Percentiles rank a stretch among this genome's conserved stretches.
Conservation (phyloP, 2,329 filamentous ascomycete species). For the Colletotrichum paranaense region DNA sequence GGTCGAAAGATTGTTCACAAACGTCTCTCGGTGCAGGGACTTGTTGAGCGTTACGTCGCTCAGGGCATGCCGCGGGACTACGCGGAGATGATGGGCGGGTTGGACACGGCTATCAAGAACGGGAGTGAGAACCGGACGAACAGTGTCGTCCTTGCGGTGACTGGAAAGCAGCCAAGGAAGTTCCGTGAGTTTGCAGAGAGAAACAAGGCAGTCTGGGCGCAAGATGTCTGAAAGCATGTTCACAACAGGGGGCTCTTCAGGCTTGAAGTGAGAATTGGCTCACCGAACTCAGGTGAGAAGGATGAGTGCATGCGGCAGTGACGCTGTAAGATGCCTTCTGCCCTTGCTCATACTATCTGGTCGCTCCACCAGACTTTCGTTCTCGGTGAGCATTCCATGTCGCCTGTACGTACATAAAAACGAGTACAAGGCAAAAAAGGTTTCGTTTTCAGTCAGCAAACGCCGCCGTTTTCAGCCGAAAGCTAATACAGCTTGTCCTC, state of each 20-base stretch:
- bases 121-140: slow-evolving; percentile 49
- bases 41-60: slow-evolving; percentile 38
- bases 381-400: not conserved
- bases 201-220: slow-evolving; percentile 20
- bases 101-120: slow-evolving; percentile 48
- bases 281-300: not conserved
- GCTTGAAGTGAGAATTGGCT: not conserved
- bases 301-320: not conserved
- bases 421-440: not conserved
- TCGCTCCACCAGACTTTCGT: not conserved
- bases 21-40: slow-evolving; percentile 44
- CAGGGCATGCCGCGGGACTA: slow-evolving; percentile 46
- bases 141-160: slow-evolving; percentile 47
- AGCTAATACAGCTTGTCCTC: not conserved
- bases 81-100: slow-evolving; percentile 44
- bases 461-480: slow-evolving; percentile 30
- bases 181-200: slow-evolving; percentile 22
- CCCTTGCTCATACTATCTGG: not conserved
- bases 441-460: slow-evolving; percentile 19
- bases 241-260: not conserved
- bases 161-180: slow-evolving; percentile 44
- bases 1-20: slow-evolving; percentile 48
- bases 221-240: not conserved
- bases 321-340: not conserved
- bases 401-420: not conserved